phyloP scores from a whole-genome alignment of 2,329 filamentous ascomycete species.

The Gyromitra esculenta region DNA sequence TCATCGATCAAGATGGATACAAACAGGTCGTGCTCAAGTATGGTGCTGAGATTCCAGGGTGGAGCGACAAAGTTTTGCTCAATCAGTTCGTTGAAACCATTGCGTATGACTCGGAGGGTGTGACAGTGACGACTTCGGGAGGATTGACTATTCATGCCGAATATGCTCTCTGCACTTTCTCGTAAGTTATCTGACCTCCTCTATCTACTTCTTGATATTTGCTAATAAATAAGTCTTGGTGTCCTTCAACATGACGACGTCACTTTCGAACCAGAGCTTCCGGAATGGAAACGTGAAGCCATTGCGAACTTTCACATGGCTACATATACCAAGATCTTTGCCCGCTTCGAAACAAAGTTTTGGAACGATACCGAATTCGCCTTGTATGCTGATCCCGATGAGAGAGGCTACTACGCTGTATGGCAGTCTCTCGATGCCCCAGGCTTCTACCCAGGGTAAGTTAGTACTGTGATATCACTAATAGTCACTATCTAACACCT shows the following conservation, averaged over 20 bases:
- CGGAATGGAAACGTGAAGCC: slow-evolving; percentile 71
- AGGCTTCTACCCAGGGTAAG: slow-evolving; percentile 69
- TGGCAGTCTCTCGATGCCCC: slow-evolving; percentile 71
- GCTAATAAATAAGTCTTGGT: slow-evolving; percentile 62
- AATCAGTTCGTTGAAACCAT: slow-evolving; percentile 59
- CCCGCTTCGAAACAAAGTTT: slow-evolving; percentile 74
- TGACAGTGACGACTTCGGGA: slow-evolving; percentile 59
- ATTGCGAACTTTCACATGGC: slow-evolving; percentile 75
- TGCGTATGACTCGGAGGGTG: slow-evolving; percentile 55
- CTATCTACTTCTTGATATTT: slow-evolving; percentile 3
- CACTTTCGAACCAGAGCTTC: slow-evolving; percentile 69
- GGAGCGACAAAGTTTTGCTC: slow-evolving; percentile 58
- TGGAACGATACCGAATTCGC: slow-evolving; percentile 70
- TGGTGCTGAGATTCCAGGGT: slow-evolving; percentile 51
- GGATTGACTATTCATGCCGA: slow-evolving; percentile 65
- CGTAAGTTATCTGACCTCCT: slow-evolving; percentile 57
- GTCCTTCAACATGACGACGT: slow-evolving; percentile 72
- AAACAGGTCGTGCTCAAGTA: slow-evolving; percentile 52
- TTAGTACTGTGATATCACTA: background rate
- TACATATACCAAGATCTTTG: slow-evolving; percentile 78
- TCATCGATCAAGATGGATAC: slow-evolving; percentile 52
- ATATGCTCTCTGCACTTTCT: slow-evolving; percentile 74
- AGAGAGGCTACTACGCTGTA: slow-evolving; percentile 68
- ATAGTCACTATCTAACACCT: background rate
- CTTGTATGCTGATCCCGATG: slow-evolving; percentile 65